phyloP scores from a whole-genome alignment of 345 rosid species.

The Populus alba region DNA sequence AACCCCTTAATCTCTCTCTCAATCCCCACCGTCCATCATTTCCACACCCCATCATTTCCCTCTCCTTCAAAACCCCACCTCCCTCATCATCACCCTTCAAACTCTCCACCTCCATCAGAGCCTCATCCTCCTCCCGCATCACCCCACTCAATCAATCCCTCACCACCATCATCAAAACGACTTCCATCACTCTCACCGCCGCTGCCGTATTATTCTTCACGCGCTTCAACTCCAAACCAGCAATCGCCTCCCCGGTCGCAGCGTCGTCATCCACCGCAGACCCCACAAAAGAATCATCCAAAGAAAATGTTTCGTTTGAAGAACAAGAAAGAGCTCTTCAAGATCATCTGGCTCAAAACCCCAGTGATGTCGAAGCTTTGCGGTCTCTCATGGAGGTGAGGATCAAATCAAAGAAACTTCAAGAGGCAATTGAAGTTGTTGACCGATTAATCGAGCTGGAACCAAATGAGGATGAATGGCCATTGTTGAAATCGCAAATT shows the following conservation, averaged over 20 bases:
- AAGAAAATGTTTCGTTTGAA: constrained; percentile 23
- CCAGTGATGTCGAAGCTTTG: constrained; percentile 49
- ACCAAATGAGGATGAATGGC: constrained; percentile 79
- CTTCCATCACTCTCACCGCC: constrained; percentile 52
- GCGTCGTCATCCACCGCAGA: constrained; percentile 34
- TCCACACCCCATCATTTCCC: constrained; percentile 29
- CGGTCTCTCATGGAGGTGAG: constrained; percentile 64
- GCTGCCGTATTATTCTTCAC: constrained; percentile 59
- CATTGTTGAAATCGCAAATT: constrained; percentile 62
- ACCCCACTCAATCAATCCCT: constrained; percentile 29
- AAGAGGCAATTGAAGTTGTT: constrained; percentile 54
- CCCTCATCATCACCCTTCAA: constrained; percentile 32
- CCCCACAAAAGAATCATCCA: constrained; percentile 19
- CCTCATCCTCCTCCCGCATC: constrained; percentile 35
- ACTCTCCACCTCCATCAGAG: constrained; percentile 37
- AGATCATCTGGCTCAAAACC: constrained; percentile 38
- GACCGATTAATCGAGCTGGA: constrained; percentile 66
- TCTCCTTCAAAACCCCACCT: constrained; percentile 38
- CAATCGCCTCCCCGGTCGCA: constrained; percentile 51
- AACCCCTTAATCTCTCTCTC: constrained; percentile 45
- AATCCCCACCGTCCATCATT: constrained; percentile 37
- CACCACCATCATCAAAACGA: constrained; percentile 41
- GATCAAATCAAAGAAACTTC: constrained; percentile 58
- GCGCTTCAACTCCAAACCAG: constrained; percentile 49
- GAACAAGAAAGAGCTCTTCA: constrained; percentile 57